These are phyloP conservation scores for Solanum sejunctum DNA, from an alignment of 257 asterid species.

Conservation along the genomic window DNA sequence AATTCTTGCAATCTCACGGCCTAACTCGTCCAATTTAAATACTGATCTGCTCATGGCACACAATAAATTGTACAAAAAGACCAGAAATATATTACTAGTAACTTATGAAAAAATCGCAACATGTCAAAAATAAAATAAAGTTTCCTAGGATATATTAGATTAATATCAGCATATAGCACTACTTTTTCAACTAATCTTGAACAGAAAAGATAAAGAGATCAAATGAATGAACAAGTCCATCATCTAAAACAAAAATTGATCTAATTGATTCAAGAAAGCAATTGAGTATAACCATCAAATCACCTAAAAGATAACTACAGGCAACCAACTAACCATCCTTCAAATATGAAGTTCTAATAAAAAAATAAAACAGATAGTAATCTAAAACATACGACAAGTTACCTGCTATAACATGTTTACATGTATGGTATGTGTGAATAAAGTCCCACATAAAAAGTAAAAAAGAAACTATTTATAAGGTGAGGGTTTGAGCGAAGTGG, in stretches of 20 bases:
- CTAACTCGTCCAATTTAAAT: conserved; percentile 54
- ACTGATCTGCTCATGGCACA: conserved; percentile 25
- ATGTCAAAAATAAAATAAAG: not conserved
- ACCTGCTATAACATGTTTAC: not conserved
- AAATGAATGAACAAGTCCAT: not conserved
- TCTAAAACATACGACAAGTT: not conserved
- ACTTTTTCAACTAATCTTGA: not conserved
- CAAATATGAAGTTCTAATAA: not conserved
- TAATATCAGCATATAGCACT: not conserved
- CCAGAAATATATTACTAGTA: not conserved
- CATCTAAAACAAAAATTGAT: not conserved
- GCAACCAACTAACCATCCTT: not conserved
- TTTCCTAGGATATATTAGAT: not conserved
- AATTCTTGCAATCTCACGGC: conserved; percentile 45
- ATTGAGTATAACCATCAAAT: not conserved
- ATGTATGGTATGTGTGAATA: not conserved
- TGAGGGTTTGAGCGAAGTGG: not conserved
- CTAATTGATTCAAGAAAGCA: not conserved
- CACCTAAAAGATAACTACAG: not conserved
- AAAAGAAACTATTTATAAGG: not conserved
- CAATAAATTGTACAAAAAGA: not conserved
- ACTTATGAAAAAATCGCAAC: not conserved
- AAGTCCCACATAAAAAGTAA: not conserved
- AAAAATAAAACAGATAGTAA: not conserved
- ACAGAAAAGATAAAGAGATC: not conserved